phyloP scores from a whole-genome alignment of 192 early-diverging fungal species.

The Piromyces finnis region DNA sequence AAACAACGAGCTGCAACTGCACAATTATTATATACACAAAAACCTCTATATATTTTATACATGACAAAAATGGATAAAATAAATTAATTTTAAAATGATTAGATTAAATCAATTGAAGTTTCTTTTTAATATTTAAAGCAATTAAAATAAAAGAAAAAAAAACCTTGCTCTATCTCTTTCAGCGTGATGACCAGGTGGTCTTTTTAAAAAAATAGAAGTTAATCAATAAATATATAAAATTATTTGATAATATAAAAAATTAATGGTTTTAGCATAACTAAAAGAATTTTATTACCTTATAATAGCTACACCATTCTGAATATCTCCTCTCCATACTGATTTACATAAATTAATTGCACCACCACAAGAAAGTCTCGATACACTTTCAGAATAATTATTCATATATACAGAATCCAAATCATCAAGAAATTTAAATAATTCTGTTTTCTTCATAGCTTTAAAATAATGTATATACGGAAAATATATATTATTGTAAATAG shows the following conservation, averaged over 20 bases:
- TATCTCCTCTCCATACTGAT: slow-evolving; percentile 38
- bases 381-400: background rate
- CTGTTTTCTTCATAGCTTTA: background rate
- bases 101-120: too few relatives aligned
- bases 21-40: slow-evolving; percentile 80
- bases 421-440: background rate
- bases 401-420: background rate
- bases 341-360: slow-evolving; percentile 53
- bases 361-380: slow-evolving; percentile 51
- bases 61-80: too few relatives aligned
- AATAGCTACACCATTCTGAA: slow-evolving; percentile 68
- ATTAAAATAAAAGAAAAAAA: background rate
- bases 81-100: too few relatives aligned
- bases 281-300: slow-evolving; percentile 32
- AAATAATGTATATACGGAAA: background rate
- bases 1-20: slow-evolving; percentile 58
- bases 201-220: background rate
- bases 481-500: too few relatives aligned
- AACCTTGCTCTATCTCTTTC: slow-evolving; percentile 32
- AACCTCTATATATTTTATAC: slow-evolving; percentile 56
- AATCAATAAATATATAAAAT: too few relatives aligned
- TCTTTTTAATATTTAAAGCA: too few relatives aligned
- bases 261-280: too few relatives aligned
- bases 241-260: too few relatives aligned
- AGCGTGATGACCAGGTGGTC: slow-evolving; percentile 91